Percentiles rank a stretch among this genome's conserved stretches.
Evolutionary conservation across 2,329 filamentous ascomycete genomes (phyloP).

Genomic region (Ceratocystis cubensis): DNA sequence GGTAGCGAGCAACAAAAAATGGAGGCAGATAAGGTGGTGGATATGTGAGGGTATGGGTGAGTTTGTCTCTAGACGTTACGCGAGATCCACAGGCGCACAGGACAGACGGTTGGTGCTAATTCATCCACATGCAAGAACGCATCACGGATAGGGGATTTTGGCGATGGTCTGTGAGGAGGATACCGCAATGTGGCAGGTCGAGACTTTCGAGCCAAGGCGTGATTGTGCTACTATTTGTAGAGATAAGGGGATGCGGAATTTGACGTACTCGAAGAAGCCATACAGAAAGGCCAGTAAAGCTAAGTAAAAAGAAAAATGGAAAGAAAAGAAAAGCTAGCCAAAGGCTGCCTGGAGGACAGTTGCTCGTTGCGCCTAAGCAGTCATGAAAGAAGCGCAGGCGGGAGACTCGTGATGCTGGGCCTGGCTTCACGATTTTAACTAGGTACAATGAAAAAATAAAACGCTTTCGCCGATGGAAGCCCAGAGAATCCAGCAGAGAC

Average conservation of each 20-base stretch:
- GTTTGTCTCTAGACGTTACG: neutral
- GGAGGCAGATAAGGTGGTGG: too few relatives aligned
- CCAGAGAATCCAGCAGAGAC: neutral
- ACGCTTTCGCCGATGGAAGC: neutral
- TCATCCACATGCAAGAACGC: neutral
- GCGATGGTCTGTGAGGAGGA: constrained; percentile 6
- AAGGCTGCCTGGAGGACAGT: neutral
- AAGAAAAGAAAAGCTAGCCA: constrained; percentile 9
- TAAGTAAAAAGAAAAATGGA: neutral
- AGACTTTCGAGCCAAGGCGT: neutral
- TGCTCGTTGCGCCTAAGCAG: neutral
- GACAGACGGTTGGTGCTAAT: neutral
- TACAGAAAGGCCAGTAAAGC: constrained; percentile 14
- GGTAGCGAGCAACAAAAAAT: too few relatives aligned
- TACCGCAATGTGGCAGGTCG: neutral
- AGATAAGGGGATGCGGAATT: constrained; percentile 3
- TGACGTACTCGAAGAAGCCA: constrained; percentile 20
- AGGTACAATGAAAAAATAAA: neutral
- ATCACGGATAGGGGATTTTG: constrained; percentile 6
- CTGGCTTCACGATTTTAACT: neutral
- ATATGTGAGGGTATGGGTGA: neutral
- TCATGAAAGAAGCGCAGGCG: neutral
- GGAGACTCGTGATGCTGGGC: too few relatives aligned
- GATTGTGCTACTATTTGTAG: neutral
- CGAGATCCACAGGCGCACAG: neutral